phyloP scores from a whole-genome alignment of 257 asterid species.

The Primulina eburnea region DNA sequence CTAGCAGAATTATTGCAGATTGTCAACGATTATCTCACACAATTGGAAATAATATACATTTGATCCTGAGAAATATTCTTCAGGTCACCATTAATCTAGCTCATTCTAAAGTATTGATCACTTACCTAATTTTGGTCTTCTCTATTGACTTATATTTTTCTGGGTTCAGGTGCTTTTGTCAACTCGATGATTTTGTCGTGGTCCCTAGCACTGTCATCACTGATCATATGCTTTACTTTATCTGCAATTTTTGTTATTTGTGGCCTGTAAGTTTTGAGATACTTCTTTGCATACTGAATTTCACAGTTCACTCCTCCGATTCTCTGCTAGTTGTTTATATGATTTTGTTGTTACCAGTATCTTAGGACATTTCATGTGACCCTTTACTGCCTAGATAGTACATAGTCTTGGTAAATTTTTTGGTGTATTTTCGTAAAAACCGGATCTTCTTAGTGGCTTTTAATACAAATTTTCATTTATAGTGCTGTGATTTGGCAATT shows the following conservation, averaged over 20 bases:
- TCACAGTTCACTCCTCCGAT: conserved; percentile 10
- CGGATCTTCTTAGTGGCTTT: conserved; percentile 10
- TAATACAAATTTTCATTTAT: background rate
- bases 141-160: conserved; percentile 25
- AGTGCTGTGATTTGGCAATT: conserved; percentile 8
- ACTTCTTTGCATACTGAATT: conserved; percentile 13
- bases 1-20: conserved; percentile 52
- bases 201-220: conserved; percentile 52
- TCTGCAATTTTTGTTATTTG: conserved; percentile 46
- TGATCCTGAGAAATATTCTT: conserved; percentile 44
- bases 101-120: background rate
- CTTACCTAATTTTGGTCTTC: conserved; percentile 13
- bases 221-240: conserved; percentile 41
- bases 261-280: conserved; percentile 44
- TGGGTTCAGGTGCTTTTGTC: conserved; percentile 54
- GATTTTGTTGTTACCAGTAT: conserved; percentile 3
- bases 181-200: conserved; percentile 48
- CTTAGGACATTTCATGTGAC: conserved; percentile 2
- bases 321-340: conserved; percentile 2
- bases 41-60: conserved; percentile 42
- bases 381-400: no score
- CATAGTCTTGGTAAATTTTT: no score
- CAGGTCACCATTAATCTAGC: conserved; percentile 35
- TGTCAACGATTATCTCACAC: conserved; percentile 45
- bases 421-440: no score